Conservation (phyloP, 2,329 filamentous ascomycete genomes). For the Hypomyces rosellus region DNA sequence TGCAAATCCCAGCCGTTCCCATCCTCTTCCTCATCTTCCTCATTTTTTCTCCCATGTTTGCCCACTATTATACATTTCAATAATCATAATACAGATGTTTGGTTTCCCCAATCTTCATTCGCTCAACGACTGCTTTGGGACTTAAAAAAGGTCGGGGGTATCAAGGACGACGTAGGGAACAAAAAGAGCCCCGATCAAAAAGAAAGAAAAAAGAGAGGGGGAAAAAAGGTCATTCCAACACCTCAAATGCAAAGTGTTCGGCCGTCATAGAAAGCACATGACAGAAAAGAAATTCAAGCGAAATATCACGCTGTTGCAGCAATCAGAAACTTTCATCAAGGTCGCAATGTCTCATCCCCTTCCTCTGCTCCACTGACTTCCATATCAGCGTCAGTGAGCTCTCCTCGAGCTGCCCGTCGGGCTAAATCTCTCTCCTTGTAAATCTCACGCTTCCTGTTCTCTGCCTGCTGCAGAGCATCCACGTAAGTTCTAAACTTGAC, state of each 20-base stretch:
- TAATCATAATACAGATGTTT: neutral
- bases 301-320: too few species aligned
- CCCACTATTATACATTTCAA: neutral
- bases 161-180: neutral
- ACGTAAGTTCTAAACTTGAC: conserved; percentile 97
- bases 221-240: neutral
- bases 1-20: too few species aligned
- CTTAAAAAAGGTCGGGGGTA: neutral
- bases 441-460: conserved; percentile 63
- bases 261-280: neutral
- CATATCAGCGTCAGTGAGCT: conserved; percentile 36
- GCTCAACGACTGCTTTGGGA: neutral
- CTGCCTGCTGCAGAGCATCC: conserved; percentile 70
- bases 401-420: conserved; percentile 42
- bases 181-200: neutral
- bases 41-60: neutral
- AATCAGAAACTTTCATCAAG: conserved; percentile 15
- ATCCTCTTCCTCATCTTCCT: too few species aligned
- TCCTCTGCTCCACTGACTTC: conserved; percentile 28
- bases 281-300: neutral
- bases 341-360: conserved; percentile 29
- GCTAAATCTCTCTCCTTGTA: conserved; percentile 54
- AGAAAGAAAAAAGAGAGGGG: neutral
- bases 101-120: neutral
- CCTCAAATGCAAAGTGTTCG: neutral